These are phyloP conservation scores for Penicillium parvum DNA, from an alignment of 495 filamentous ascomycete species.

Conservation along the genomic window DNA sequence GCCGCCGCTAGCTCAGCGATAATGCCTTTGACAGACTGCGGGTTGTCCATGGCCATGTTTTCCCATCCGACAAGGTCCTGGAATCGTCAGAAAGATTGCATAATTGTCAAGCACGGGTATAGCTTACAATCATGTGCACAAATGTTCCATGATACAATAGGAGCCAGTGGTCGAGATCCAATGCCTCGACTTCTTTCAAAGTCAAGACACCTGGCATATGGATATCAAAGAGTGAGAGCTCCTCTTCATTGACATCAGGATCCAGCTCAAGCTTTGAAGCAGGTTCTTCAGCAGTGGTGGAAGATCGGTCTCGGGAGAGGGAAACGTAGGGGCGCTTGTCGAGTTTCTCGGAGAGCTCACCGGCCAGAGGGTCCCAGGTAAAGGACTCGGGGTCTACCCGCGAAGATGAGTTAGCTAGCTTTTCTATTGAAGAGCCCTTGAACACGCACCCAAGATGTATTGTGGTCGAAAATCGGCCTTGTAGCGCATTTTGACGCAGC, in stretches of 20 bases:
- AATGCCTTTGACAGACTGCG: slow-evolving; percentile 56
- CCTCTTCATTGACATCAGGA: slow-evolving; percentile 34
- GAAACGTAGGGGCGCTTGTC: slow-evolving; percentile 65
- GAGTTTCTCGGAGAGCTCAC: slow-evolving; percentile 59
- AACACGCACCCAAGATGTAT: slow-evolving; percentile 60
- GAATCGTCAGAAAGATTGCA: slow-evolving; percentile 24
- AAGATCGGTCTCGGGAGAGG: slow-evolving; percentile 52
- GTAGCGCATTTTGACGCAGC: slow-evolving; percentile 78
- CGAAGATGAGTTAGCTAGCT: background rate
- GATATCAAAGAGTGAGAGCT: slow-evolving; percentile 59
- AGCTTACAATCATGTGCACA: slow-evolving; percentile 42
- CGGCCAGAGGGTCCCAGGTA: slow-evolving; percentile 70
- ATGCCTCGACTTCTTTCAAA: slow-evolving; percentile 51
- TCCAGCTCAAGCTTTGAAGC: slow-evolving; percentile 25
- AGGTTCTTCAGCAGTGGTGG: slow-evolving; percentile 4
- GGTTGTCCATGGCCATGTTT: slow-evolving; percentile 47
- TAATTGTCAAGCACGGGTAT: background rate
- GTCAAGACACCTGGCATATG: slow-evolving; percentile 77
- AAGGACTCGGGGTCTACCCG: slow-evolving; percentile 64
- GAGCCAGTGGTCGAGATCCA: slow-evolving; percentile 60
- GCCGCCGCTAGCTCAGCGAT: slow-evolving; percentile 74
- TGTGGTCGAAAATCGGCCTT: slow-evolving; percentile 84
- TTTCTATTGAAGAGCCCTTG: background rate
- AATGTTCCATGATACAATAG: slow-evolving; percentile 40
- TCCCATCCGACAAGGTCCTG: slow-evolving; percentile 66